Base-by-base conservation (phyloP, 2,329 filamentous ascomycete genomes). In the Scolecobasidium constrictum region DNA sequence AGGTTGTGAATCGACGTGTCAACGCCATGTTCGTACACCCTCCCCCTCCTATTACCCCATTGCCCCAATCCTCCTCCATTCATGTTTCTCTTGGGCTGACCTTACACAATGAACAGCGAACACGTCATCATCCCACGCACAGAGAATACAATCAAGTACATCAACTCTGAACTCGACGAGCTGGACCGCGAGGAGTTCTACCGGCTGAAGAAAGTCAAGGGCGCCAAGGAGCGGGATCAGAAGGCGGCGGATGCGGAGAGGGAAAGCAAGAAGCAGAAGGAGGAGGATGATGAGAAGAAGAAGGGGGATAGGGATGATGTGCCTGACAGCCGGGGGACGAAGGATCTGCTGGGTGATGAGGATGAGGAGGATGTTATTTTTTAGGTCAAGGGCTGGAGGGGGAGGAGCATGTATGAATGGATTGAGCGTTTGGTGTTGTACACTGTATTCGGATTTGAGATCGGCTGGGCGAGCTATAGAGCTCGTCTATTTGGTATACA, bases 101-200 rank as follows among this genome's bases (percentile, higher is more conserved):
- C n/a, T n/a, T n/a, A n/a, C n/a, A n/a, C 7, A 4, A 13, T n/a
- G 20, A 31, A 18, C 51, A 83, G 78, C 56, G 85, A 92, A 64
- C 84, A 93, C 62, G 86, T 98, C 53, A 96, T 98, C 53, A 98
- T 98, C 55, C 92, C 92, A 11, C 77, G 92, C 51, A 98, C 92
- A 12, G 92, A 98, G 62, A 98, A 96, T 58, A 98, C 92, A n/a
- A 98, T 98, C 70, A 95, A 94, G 67, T 98, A 96, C 58, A 96
- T 96, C 73, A 96, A 96, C 67, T 94, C 90, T 1, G 92, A 98
- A 62, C 76, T 98, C 13, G 92, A 98, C 59, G 92, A 98, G 66
- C 72, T 98, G 40, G 93, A 96, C 65, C 78, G 92, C 70, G 92
- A 96, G 62, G 92, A 98, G 61, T 98, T 98, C 63, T 98, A 95